Evolutionary conservation across 306 rosid genomes (phyloP).

Genomic region (Cicer bijugum): DNA sequence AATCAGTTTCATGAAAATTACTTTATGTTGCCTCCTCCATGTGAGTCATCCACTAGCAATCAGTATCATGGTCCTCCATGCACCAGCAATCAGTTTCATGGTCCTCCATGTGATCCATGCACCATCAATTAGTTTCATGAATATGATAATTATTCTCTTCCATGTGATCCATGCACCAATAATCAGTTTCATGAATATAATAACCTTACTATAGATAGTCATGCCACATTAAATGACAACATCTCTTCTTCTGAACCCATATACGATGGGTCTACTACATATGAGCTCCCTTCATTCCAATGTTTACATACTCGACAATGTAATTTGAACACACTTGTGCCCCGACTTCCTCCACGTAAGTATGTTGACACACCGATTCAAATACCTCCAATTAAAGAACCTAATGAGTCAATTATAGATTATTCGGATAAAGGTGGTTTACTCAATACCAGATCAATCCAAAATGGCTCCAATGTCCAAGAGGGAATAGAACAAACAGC

Average conservation of each 20-base stretch:
- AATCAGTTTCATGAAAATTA: constrained; percentile 20
- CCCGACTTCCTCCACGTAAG: constrained; percentile 62
- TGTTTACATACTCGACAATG: constrained; percentile 64
- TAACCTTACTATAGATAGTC: no score
- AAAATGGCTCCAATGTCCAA: neutral
- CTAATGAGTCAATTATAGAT: constrained; percentile 39
- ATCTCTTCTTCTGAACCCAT: constrained; percentile 63
- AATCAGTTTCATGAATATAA: no score
- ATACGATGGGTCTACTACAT: constrained; percentile 58
- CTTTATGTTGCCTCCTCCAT: constrained; percentile 45
- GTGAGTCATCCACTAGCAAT: constrained; percentile 44
- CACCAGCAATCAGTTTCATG: neutral
- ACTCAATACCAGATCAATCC: constrained; percentile 49
- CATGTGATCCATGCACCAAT: constrained; percentile 51
- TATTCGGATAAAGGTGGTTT: constrained; percentile 55
- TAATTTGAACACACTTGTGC: constrained; percentile 53
- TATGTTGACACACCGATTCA: constrained; percentile 59
- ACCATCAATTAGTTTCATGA: no score
- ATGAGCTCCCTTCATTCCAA: constrained; percentile 99
- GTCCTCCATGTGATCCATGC: no score
- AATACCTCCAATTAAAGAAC: constrained; percentile 49
- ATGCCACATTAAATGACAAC: no score
- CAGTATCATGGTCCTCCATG: constrained; percentile 39
- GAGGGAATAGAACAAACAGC: no score
- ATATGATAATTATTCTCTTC: no score